Evolutionary conservation across 2,329 filamentous ascomycete species (phyloP).

Genomic region (Apiospora pterosperma): DNA sequence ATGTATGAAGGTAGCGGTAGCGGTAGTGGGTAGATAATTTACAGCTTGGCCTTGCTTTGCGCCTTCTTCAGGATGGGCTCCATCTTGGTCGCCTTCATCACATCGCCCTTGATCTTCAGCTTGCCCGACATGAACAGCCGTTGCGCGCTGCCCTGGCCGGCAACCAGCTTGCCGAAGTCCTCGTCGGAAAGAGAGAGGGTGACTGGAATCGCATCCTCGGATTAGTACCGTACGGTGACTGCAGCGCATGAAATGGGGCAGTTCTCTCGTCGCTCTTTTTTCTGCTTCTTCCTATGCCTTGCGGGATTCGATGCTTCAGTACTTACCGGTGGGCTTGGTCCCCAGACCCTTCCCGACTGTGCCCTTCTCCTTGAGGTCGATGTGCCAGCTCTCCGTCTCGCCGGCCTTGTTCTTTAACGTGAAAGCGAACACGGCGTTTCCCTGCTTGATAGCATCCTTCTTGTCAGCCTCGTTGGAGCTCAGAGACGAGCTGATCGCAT

Average conservation of each 20-base stretch:
- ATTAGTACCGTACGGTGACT: background rate
- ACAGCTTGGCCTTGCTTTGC: conserved; percentile 80
- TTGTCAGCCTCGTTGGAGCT: conserved; percentile 65
- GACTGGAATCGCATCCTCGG: conserved; percentile 47
- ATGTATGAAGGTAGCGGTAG: background rate
- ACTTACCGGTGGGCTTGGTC: conserved; percentile 77
- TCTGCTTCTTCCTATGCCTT: background rate
- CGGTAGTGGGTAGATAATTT: conserved; percentile 29
- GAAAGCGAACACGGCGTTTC: conserved; percentile 85
- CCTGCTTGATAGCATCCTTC: conserved; percentile 84
- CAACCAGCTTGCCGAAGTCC: conserved; percentile 80
- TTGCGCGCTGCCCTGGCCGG: conserved; percentile 91
- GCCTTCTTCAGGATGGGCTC: conserved; percentile 90
- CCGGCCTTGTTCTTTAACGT: conserved; percentile 84
- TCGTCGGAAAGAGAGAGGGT: conserved; percentile 81
- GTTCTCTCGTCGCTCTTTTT: background rate
- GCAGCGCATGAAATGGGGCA: background rate
- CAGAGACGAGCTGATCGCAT: conserved; percentile 75
- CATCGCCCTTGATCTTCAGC: conserved; percentile 95
- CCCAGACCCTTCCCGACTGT: conserved; percentile 74
- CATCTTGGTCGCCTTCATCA: conserved; percentile 98
- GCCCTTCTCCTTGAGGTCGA: conserved; percentile 91
- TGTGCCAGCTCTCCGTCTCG: conserved; percentile 83
- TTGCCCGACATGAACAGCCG: conserved; percentile 97
- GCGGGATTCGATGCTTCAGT: background rate